These are phyloP conservation scores for Talaromyces verruculosus DNA, from an alignment of 2,329 filamentous ascomycete genomes.

Conservation along the genomic window DNA sequence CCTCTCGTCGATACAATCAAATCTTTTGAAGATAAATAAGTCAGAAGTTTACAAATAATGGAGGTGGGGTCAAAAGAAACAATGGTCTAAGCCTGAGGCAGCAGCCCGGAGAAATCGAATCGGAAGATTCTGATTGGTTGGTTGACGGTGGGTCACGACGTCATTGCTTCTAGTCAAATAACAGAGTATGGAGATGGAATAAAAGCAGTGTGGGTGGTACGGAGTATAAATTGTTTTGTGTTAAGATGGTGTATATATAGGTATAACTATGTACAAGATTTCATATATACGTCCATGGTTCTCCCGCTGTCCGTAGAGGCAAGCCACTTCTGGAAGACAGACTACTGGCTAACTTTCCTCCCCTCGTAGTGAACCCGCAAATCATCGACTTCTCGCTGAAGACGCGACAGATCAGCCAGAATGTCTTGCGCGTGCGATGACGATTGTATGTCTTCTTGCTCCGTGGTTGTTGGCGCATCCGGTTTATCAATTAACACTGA, in stretches of 20 bases:
- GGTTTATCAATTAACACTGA: background rate
- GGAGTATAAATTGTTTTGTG: background rate
- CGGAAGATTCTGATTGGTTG: background rate
- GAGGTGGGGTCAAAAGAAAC: slow-evolving; percentile 5
- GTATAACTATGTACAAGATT: background rate
- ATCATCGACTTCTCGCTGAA: slow-evolving; percentile 74
- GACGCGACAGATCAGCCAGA: slow-evolving; percentile 67
- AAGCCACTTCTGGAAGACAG: background rate
- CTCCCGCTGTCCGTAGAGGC: slow-evolving; percentile 1
- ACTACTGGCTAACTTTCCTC: slow-evolving; percentile 31
- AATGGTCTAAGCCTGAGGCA: background rate
- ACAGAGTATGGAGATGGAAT: background rate
- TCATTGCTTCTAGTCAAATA: background rate
- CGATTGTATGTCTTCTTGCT: slow-evolving; percentile 24
- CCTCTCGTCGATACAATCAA: background rate
- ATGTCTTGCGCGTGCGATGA: slow-evolving; percentile 55
- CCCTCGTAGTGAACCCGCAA: slow-evolving; percentile 42
- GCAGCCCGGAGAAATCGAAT: background rate
- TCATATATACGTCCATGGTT: background rate
- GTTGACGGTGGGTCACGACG: background rate
- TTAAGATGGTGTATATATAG: background rate
- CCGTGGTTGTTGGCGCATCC: background rate
- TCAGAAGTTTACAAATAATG: background rate
- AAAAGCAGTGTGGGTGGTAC: background rate
- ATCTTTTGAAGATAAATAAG: background rate